phyloP scores from a whole-genome alignment of 352 stramenopile species.

The Globisporangium iwayamae region DNA sequence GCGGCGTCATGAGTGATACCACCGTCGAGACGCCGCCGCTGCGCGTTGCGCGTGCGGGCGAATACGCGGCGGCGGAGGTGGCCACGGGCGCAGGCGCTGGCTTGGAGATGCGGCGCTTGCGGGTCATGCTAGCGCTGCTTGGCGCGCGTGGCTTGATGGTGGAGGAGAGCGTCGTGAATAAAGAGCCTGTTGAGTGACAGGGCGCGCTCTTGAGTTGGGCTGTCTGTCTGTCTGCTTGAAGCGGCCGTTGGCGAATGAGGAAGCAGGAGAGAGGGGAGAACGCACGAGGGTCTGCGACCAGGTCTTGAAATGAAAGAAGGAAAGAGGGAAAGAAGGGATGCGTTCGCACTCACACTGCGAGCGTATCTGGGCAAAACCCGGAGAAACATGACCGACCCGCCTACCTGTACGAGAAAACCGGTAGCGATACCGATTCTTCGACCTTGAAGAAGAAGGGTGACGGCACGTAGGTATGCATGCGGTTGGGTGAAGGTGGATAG shows the following conservation, averaged over 20 bases:
- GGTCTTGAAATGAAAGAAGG: not conserved
- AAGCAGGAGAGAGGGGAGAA: conserved; percentile 1
- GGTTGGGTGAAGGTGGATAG: not conserved
- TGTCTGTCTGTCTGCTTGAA: conserved; percentile 9
- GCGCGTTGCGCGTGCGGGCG: conserved; percentile 7
- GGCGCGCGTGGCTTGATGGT: too few relatives aligned
- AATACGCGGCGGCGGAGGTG: not conserved
- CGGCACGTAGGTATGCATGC: not conserved
- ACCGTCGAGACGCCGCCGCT: not conserved
- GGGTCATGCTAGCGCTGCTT: conserved; percentile 6
- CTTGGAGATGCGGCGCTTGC: conserved; percentile 18
- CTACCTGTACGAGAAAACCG: conserved; percentile 12
- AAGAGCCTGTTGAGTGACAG: not conserved
- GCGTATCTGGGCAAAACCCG: conserved; percentile 6
- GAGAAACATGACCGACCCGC: not conserved
- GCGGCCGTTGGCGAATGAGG: conserved; percentile 17
- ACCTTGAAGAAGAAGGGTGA: not conserved
- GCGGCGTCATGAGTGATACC: conserved; percentile 4
- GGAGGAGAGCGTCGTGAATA: not conserved
- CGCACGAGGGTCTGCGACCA: conserved; percentile 1
- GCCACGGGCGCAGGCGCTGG: not conserved
- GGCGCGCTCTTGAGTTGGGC: not conserved
- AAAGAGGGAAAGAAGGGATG: conserved; percentile 9
- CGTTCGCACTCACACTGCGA: not conserved
- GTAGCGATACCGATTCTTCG: conserved; percentile 17